Evolutionary conservation across 352 stramenopile species (phyloP), one percentile per base, ranked within the genome.

Genomic region (Globisporangium canariense): DNA sequence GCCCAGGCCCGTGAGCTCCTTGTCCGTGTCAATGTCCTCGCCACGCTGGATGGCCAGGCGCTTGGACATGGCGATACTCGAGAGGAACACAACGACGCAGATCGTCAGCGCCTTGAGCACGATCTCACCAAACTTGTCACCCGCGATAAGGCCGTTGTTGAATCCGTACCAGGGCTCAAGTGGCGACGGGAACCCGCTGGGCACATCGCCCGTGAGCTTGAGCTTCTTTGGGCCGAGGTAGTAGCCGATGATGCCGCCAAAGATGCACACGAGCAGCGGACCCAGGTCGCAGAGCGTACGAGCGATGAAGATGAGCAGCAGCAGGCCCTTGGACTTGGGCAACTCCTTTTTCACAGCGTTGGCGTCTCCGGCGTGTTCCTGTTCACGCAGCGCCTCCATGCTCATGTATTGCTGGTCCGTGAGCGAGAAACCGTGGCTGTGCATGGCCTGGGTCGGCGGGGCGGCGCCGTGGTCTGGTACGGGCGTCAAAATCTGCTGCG

Each of bases 1-100:
- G 25, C 90, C 90, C 9, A 98, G 76, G 25, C 81, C 89, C n/a
- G 93, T 80, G 22, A 98, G 79, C 70, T 98, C 93, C 59, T 94
- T 71, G 47, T 84, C 78, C 11, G 79, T 78, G 61, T 78, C 67
- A 46, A 94, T 83, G 60, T 90, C 74, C 62, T 89, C 78, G 40
- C 74, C 79, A 28, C 89, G 83, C 58, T 82, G 75, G 34, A 83
- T 78, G 8, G 88, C 89, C 3, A 97, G 71, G 22, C 79, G 75
- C 62, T 97, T 96, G 65, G 81, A 77, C 75, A 97, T 94, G 6
- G 86, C 85, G 70, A 96, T 92, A 59, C 76, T 91, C 58, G 94
- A 90, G 66, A 97, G 83, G 76, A 93, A 97, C 3, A 90, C 86
- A 32, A 97, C 76, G 57, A 97, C 69, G 2, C 71, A 70, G 62